phyloP scores from a whole-genome alignment of 345 rosid genomes.

The Hibiscus syriacus region DNA sequence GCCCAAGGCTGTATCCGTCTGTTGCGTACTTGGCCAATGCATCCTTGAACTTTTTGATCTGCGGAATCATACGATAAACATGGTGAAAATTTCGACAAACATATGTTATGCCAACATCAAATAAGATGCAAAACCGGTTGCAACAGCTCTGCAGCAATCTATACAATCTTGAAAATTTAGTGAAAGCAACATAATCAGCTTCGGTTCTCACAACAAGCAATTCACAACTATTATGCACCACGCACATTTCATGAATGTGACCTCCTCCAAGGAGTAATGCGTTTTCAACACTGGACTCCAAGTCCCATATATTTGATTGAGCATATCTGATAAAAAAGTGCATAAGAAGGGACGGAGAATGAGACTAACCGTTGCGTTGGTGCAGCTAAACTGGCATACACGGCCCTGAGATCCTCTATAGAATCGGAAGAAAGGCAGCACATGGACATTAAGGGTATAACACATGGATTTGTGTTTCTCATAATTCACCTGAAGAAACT shows the following conservation, averaged over 20 bases:
- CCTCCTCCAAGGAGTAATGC: no score
- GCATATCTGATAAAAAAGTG: no score
- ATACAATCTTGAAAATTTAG: background rate
- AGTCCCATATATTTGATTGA: background rate
- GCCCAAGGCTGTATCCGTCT: constrained; percentile 71
- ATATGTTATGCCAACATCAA: background rate
- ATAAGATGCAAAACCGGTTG: background rate
- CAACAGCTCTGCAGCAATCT: background rate
- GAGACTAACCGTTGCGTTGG: constrained; percentile 83
- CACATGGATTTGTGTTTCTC: constrained; percentile 97
- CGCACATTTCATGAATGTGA: no score
- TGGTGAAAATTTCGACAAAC: background rate
- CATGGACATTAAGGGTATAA: constrained; percentile 85
- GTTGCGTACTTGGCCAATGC: constrained; percentile 79
- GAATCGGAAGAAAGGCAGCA: constrained; percentile 81
- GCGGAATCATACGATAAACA: constrained; percentile 7
- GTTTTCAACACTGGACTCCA: background rate
- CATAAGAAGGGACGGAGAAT: background rate
- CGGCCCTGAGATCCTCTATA: constrained; percentile 86
- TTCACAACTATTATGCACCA: no score
- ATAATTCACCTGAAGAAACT: constrained; percentile 81
- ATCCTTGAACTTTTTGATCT: constrained; percentile 90
- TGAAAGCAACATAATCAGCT: background rate
- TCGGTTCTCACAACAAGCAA: no score
- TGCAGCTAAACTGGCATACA: constrained; percentile 91